phyloP scores from a whole-genome alignment of 345 rosid species.

The thale cress (Arabidopsis thaliana) region DNA sequence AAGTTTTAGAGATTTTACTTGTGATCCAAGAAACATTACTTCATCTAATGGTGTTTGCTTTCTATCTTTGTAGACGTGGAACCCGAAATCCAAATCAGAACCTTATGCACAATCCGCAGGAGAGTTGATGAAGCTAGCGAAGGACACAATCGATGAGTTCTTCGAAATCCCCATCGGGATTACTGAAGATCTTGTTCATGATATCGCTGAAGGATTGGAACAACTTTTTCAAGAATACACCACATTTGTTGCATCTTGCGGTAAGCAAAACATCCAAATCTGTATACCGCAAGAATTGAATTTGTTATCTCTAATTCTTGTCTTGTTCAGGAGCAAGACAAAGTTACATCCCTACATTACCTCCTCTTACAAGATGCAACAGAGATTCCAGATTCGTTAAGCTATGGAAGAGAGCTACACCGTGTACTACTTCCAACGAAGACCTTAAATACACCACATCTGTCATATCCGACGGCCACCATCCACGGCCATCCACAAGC shows the following conservation, averaged over 20 bases:
- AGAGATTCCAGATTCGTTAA: conserved; percentile 65
- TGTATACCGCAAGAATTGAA: neutral
- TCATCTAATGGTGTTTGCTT: neutral
- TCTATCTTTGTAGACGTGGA: conserved; percentile 72
- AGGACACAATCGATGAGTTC: conserved; percentile 76
- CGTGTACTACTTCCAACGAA: conserved; percentile 53
- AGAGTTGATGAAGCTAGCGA: conserved; percentile 66
- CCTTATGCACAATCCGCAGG: conserved; percentile 81
- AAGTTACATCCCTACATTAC: conserved; percentile 78
- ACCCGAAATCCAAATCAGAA: conserved; percentile 90
- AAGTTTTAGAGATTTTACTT: conserved; percentile 23
- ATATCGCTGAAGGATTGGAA: conserved; percentile 75
- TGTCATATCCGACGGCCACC: conserved; percentile 51
- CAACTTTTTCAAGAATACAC: conserved; percentile 70
- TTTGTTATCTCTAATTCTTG: neutral
- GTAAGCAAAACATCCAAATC: conserved; percentile 44
- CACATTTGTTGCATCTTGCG: conserved; percentile 79
- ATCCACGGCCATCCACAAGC: conserved; percentile 85
- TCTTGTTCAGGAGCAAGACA: conserved; percentile 69
- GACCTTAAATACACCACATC: conserved; percentile 36
- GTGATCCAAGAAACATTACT: neutral
- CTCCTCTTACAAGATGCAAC: conserved; percentile 90
- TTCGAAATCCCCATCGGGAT: conserved; percentile 82
- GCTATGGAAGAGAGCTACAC: conserved; percentile 77
- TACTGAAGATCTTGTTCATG: conserved; percentile 71